Conservation (phyloP, 176 grass and related monocot species). For the Neostapfia colusana region DNA sequence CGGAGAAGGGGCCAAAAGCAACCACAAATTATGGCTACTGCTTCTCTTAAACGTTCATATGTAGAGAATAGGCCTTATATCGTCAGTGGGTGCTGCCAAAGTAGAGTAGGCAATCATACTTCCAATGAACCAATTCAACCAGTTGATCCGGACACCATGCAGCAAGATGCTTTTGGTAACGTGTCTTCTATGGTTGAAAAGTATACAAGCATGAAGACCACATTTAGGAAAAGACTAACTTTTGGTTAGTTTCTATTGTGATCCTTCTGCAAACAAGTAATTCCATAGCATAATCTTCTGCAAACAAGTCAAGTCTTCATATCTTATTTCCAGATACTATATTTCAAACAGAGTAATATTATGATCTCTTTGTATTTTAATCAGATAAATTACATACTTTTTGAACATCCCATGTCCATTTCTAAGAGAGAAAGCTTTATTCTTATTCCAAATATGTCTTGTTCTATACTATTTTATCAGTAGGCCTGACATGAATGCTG, state of each 20-base stretch:
- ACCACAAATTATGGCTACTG: conserved; percentile 81
- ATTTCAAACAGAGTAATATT: neutral
- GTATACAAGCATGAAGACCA: conserved; percentile 81
- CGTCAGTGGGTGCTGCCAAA: conserved; percentile 81
- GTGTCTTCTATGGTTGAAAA: conserved; percentile 93
- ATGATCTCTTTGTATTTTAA: conserved; percentile 9
- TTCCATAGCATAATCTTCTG: no score
- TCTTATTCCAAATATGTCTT: conserved; percentile 18
- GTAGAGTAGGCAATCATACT: conserved; percentile 50
- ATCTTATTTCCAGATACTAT: conserved; percentile 8
- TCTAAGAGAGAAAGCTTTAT: conserved; percentile 9
- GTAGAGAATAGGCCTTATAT: conserved; percentile 90
- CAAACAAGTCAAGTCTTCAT: conserved; percentile 17
- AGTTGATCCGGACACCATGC: conserved; percentile 54
- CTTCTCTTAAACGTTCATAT: conserved; percentile 88
- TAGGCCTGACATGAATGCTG: conserved; percentile 14
- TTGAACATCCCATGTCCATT: conserved; percentile 3
- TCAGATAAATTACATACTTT: neutral
- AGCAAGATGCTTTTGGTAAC: conserved; percentile 55
- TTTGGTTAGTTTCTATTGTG: conserved; percentile 68
- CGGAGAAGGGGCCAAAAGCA: conserved; percentile 93
- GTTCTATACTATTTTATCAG: conserved; percentile 22
- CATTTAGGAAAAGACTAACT: conserved; percentile 83
- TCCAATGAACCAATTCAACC: conserved; percentile 57
- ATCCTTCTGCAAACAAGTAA: neutral